Evolutionary conservation across 2,329 filamentous ascomycete genomes (phyloP).

Genomic region (Aspergillus quadricinctus): DNA sequence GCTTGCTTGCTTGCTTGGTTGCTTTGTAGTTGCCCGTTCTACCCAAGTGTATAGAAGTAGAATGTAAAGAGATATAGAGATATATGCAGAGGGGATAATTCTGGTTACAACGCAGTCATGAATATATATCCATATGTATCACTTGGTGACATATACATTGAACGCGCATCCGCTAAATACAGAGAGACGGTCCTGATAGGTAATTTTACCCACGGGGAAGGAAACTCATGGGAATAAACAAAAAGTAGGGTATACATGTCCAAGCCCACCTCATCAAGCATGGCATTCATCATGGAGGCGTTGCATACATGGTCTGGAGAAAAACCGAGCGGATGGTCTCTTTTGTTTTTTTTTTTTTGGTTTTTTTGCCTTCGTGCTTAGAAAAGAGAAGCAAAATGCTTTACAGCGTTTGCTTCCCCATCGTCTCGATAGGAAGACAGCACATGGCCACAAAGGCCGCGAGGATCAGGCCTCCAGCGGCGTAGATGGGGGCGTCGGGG

Average conservation of each 20-base stretch:
- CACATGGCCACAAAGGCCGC: slow-evolving; percentile 45
- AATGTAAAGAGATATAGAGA: neutral
- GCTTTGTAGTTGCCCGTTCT: neutral
- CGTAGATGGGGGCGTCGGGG: slow-evolving; percentile 44
- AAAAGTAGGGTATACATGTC: neutral
- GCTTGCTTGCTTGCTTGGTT: neutral
- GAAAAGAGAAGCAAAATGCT: neutral
- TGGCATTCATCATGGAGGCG: neutral
- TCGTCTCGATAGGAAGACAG: slow-evolving; percentile 45
- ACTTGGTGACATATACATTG: neutral
- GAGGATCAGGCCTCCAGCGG: slow-evolving; percentile 41
- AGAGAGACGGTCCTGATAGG: too few relatives aligned
- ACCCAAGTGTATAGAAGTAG: neutral
- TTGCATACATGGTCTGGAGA: neutral
- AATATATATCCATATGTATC: neutral
- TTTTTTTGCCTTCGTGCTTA: neutral
- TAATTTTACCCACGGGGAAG: neutral
- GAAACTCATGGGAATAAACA: neutral
- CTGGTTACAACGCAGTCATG: neutral
- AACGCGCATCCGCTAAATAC: neutral
- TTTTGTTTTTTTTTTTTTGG: too few relatives aligned
- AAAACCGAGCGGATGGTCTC: neutral
- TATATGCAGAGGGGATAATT: neutral
- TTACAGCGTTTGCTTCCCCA: slow-evolving; percentile 40
- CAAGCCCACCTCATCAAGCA: neutral